Evolutionary conservation across 306 rosid species (phyloP).

Genomic region (Mimosa bimucronata): DNA sequence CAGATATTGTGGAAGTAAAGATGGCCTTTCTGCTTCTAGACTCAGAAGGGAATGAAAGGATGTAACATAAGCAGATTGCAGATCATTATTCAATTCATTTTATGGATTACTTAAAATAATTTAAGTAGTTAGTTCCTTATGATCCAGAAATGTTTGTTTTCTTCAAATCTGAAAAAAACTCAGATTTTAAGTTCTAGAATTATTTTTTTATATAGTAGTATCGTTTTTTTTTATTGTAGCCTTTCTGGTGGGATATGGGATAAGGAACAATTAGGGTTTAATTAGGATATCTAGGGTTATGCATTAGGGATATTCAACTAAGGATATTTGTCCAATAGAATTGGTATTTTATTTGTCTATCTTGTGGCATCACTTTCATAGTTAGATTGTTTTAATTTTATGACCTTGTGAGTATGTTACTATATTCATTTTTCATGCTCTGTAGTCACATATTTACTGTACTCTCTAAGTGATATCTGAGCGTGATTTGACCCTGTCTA

Average conservation of each 20-base stretch:
- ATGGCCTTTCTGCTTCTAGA: background rate
- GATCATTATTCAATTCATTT: background rate
- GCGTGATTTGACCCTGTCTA: constrained; percentile 38
- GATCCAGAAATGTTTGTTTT: background rate
- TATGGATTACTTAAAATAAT: background rate
- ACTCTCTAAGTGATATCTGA: constrained; percentile 28
- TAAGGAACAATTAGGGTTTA: too few relatives aligned
- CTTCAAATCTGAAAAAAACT: background rate
- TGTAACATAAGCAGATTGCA: background rate
- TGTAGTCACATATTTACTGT: constrained; percentile 15
- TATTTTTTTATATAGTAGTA: background rate
- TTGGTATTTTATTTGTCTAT: too few relatives aligned
- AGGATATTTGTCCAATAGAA: too few relatives aligned
- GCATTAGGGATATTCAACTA: too few relatives aligned
- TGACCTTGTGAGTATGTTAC: constrained; percentile 5
- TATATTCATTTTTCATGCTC: constrained; percentile 20
- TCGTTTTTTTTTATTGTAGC: constrained; percentile 4
- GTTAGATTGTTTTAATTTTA: constrained; percentile 7
- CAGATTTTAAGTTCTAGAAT: background rate
- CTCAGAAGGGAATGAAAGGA: background rate
- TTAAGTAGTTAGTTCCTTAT: background rate
- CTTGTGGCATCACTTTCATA: background rate
- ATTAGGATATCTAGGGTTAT: too few relatives aligned
- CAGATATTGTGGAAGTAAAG: constrained; percentile 1
- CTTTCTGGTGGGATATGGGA: background rate